Percentiles rank a stretch among this genome's conserved stretches.
phyloP scores from a whole-genome alignment of 73 alveolate genomes.

The Paramecium tetraurelia region DNA sequence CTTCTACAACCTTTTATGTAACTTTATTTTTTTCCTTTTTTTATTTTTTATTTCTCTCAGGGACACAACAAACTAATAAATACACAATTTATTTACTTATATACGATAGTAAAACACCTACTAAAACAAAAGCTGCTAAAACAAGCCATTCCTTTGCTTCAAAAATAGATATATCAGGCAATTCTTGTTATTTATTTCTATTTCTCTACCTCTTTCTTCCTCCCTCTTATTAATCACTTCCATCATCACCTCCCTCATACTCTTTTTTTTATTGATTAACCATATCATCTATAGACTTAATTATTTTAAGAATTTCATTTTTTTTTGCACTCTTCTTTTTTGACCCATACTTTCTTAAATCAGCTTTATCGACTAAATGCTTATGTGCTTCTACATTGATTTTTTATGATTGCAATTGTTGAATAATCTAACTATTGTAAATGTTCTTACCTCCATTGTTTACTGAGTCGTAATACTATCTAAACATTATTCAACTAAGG shows the following conservation, averaged over 20 bases:
- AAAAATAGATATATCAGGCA: background rate
- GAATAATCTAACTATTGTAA: background rate
- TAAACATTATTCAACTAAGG: constrained; percentile 18
- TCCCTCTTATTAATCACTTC: background rate
- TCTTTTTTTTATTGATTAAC: background rate
- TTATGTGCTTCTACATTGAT: background rate
- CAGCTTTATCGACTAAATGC: background rate
- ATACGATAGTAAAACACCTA: constrained; percentile 4
- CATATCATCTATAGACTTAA: background rate
- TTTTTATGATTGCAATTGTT: background rate
- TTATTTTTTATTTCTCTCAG: background rate
- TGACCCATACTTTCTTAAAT: background rate
- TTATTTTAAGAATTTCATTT: background rate
- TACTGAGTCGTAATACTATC: background rate
- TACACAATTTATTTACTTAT: background rate
- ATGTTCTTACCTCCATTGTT: background rate
- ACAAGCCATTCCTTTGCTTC: constrained; percentile 17
- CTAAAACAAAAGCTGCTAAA: background rate
- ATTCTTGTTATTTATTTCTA: background rate
- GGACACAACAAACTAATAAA: background rate
- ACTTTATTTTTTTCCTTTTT: background rate
- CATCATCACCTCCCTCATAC: background rate
- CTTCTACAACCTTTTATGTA: background rate
- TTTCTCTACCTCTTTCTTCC: background rate
- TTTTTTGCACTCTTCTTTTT: background rate